A percentile compares a stretch with the other conserved stretches of the same genome.
Conservation (phyloP, 805 yeast genomes). For the Kazachstania psychrophila region DNA sequence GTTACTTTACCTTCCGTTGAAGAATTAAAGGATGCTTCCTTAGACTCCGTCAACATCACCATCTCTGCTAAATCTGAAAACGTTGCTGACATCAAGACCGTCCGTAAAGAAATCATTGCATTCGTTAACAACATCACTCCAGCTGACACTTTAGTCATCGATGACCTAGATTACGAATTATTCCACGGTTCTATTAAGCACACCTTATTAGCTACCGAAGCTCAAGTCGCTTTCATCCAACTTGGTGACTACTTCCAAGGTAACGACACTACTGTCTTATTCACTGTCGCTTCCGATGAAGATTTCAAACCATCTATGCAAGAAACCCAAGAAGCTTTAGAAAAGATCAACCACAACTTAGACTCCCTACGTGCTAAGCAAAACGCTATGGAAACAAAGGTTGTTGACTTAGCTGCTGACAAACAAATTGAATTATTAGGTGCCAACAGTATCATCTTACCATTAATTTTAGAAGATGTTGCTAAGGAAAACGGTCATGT, state of each 20-base stretch:
- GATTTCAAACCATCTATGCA: conserved; percentile 66
- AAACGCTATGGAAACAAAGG: conserved; percentile 40
- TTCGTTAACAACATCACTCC: conserved; percentile 70
- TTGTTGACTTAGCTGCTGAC: conserved; percentile 41
- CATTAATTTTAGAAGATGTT: conserved; percentile 30
- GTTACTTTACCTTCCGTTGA: conserved; percentile 40
- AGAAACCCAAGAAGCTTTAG: conserved; percentile 49
- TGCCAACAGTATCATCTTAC: conserved; percentile 12
- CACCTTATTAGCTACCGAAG: conserved; percentile 18
- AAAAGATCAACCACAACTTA: conserved; percentile 45
- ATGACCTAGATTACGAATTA: conserved; percentile 51
- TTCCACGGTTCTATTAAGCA: conserved; percentile 25
- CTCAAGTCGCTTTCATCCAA: conserved; percentile 50
- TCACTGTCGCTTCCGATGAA: conserved; percentile 41
- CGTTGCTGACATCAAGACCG: conserved; percentile 44
- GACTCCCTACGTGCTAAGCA: conserved; percentile 52
- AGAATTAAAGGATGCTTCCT: conserved; percentile 34
- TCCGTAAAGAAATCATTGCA: conserved; percentile 64
- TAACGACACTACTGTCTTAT: conserved; percentile 44
- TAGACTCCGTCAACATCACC: conserved; percentile 41
- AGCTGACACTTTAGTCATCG: conserved; percentile 43
- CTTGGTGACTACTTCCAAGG: conserved; percentile 41
- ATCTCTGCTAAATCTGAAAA: conserved; percentile 46
- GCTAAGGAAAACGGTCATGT: conserved; percentile 29
- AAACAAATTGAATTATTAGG: conserved; percentile 41